Base-by-base conservation (phyloP, 176 grass and related monocot species). In the Panicum miliaceum region DNA sequence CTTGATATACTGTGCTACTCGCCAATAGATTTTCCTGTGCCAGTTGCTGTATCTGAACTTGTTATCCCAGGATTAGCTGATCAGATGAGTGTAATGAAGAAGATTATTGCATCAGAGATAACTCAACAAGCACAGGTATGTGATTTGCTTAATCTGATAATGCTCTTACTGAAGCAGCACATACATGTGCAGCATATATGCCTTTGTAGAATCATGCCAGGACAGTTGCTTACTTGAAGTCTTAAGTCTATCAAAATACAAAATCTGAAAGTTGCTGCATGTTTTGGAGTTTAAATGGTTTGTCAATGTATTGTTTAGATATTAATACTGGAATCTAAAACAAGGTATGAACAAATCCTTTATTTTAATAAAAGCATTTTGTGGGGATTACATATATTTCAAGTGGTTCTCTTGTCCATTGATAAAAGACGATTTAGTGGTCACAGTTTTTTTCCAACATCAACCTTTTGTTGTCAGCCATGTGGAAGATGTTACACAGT, bases 1-100 rank as follows among this genome's bases (percentile, higher is more conserved):
- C 91, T 98, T 45, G 91, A 98, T 85, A 75, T 95, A 88, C 77
- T 98, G 29, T 98, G 96, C 82, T 98, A 93, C 76, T 75, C 77
- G 76, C 85, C 96, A 63, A 47, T 87, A 81, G 82, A 88, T 80
- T 85, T 81, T 87, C 82, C 91, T 48, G 69, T 98, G 64, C 53
- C 83, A 4, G 75, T 72, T 79, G 71, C 89, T 88, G 66, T 98
- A 29, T 93, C 90, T 79, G 87, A 95, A 78, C 78, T 95, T 48
- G 46, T 98, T 83, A 72, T 98, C 73, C 93, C 96, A 47, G 96
- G 93, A 81, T 88, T 93, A 80, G 56, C 82, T 83, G 91, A 92
- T 88, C 96, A 98, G 61, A 56, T 98, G 78, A 64, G 57, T 38
- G 63, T 47, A 87, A 93, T 98, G 53, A 91, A 89, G 85, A 93